Base-by-base conservation (phyloP, 2,329 filamentous ascomycete genomes). In the Aspergillus costaricaensis region DNA sequence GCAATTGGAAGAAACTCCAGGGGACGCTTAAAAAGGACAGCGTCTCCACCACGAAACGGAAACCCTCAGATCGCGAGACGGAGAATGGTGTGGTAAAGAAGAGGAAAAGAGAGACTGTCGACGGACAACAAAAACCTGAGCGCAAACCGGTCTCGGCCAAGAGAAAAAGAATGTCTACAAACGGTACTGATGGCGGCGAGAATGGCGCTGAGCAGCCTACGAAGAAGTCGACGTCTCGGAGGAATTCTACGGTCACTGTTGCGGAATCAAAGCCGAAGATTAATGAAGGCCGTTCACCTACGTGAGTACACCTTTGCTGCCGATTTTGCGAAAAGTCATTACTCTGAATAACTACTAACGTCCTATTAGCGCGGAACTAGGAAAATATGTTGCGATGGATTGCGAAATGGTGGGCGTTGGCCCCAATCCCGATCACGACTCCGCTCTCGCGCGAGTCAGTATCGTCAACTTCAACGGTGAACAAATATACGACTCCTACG, bases 331-430 rank as follows among this genome's bases (percentile, higher is more conserved):
- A n/a, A 9, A 12, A 2, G 41, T 49, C 6, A 3, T 58, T 19
- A 10, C 14, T 10, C 49, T 55, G 30, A 41, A 21, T 32, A 15
- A n/a, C 56, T 49, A 51, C 67, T 69, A 57, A 70, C 57, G 14
- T n/a, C 36, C 72, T 64, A 75, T 80, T 23, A 85, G 83, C 5
- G 78, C 89, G 38, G 86, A 92, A 56, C 80, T 93, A 19, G 95
- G 94, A 55, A 96, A 95, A 82, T 99, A 96, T 74, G 80, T 99
- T 44, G 90, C 91, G 19, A 86, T 99, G 50, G 95, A 99, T 80
- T 99, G 95, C 76, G 95, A 99, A 79, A 99, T 99, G 95, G 95
- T 99, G 25, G 95, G 94, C 51, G 86, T 96, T 0, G 85, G 86
- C 1, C 79, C 78, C 2, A 75, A 80, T 76, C 86, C 85, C 3